Evolutionary conservation across 805 yeast species (phyloP), one percentile per base, ranked within the genome.

Genomic region (Millerozyma acaciae): DNA sequence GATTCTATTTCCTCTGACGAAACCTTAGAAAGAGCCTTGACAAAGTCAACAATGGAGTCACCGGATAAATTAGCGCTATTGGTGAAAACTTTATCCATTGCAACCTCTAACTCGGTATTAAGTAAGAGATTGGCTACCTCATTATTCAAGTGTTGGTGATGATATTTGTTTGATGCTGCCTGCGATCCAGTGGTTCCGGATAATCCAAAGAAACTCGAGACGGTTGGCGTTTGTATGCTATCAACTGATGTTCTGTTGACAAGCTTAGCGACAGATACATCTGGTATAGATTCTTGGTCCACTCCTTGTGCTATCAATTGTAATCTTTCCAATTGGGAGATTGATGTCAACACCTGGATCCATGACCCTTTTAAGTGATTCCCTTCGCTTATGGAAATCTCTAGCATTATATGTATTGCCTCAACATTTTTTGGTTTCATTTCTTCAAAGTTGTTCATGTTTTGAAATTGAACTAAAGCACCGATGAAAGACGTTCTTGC

Each of bases 1-100:
- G 94, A 82, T 42, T 84, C 88, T 40, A 93, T 87, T 57, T 93
- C 99, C 50, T 89, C 97, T 26, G 77, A 65, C 0, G 96, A 84
- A 17, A 93, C 95, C 38, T 78, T 84, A 4, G 95, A 78, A 40
- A 93, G 68, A 0, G 97, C 95, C 35, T 73, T 76, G 32, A 94
- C 94, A 61, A 94, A 93, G 37, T 79, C 82, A 35, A 84, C 78
- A 40, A 94, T 90, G 3, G 90, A 94, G 31, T 75, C 80, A 36
- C 96, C 96, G 14, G 80, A 71, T 40, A 93, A 72, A 29, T 75
- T 74, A 2, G 88, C 74, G 50, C 94, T 84, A 51, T 84, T 84
- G 1, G 94, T 77, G 51, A 87, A 93, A 3, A 94, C 80, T 52
- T 78, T 83, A 59, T 93, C 98, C 55, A 88, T 82, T 1, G 86